Base-by-base conservation (phyloP, 2,329 filamentous ascomycete species). In the Magnaporthiopsis incrustans region DNA sequence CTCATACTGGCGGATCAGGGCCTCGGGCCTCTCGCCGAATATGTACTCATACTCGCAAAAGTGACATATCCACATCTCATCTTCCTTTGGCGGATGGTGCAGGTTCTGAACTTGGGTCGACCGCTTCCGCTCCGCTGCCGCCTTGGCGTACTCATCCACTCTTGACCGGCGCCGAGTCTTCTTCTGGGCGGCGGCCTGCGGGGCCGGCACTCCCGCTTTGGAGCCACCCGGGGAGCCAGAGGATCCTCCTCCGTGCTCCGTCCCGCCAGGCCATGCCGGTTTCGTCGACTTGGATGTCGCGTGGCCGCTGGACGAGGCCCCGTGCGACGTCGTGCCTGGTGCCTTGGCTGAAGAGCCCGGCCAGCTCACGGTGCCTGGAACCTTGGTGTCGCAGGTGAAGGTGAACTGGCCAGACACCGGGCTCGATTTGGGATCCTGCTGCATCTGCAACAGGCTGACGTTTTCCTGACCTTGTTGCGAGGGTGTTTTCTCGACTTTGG, bases 41-140 rank as follows among this genome's bases (percentile, higher is more conserved):
- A 99, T 97, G 63, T 87, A 86, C 76, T 98, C 94, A 73, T 97
- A 99, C 75, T 99, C 95, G 79, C 95, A 99, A 74, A 98, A 98
- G 72, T 97, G 91, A 77, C 95, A 99, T 60, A 98, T 92, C 91
- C 93, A 98, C 62, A 92, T 84, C 66, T 97, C 91, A 68, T 91
- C 89, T 1, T 70, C 69, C 38, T 78, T 77, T 1, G 90, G 89
- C 1, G 90, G 89, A 70, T 90, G 88, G 70, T 90, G 87, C 67
- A 85, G 86, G 74, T 95, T 96, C 64, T 85, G 83, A 68, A 90
- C 89, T 70, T 90, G 85, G 66, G 95, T 90, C 71, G 91, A 84
- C 60, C 90, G 84, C 65, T 89, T 89, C 8, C 95, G 89, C 68
- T 92, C 86, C 30, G 87, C 86, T 32, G 92, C 93, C 65, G 86